A percentile compares a stretch with the other conserved stretches of the same genome.
These are phyloP conservation scores for Emiliania huxleyi DNA, from an alignment of 78 protist species.

Conservation along the genomic window DNA sequence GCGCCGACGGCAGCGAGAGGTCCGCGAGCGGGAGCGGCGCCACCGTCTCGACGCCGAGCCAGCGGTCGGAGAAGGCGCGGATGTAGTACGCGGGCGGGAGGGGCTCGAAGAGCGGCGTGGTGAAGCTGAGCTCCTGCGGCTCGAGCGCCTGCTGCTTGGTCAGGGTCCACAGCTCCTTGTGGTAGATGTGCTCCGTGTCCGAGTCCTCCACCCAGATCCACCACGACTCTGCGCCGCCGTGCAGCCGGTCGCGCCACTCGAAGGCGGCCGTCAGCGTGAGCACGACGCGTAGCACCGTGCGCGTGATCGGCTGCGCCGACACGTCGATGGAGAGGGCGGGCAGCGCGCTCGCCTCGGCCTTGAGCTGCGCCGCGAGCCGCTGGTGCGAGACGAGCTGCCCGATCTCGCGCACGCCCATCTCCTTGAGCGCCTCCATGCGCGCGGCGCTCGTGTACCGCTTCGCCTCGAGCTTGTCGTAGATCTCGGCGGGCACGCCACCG, in stretches of 20 bases:
- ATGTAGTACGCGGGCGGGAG: constrained; percentile 85
- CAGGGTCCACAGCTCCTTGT: constrained; percentile 40
- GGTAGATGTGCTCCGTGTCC: constrained; percentile 77
- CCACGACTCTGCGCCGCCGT: constrained; percentile 69
- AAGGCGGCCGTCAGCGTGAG: constrained; percentile 59
- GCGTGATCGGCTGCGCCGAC: constrained; percentile 88
- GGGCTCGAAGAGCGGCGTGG: constrained; percentile 75
- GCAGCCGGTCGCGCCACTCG: constrained; percentile 24
- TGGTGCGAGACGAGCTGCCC: constrained; percentile 64
- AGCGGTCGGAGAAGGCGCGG: constrained; percentile 84
- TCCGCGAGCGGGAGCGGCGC: constrained; percentile 73
- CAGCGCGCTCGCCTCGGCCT: constrained; percentile 55
- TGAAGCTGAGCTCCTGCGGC: constrained; percentile 18
- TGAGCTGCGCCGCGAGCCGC: constrained; percentile 53
- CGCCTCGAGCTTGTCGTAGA: constrained; percentile 60
- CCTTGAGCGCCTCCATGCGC: constrained; percentile 65
- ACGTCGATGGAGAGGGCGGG: constrained; percentile 72
- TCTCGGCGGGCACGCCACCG: constrained; percentile 31
- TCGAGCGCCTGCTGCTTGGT: background rate
- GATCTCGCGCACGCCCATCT: constrained; percentile 76
- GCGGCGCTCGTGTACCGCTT: background rate
- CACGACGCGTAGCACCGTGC: constrained; percentile 79
- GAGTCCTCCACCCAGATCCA: constrained; percentile 56
- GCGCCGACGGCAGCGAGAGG: constrained; percentile 80
- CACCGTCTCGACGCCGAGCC: constrained; percentile 84